Base-by-base conservation (phyloP, 1,284 basidiomycete species). In the Leccinum subrobustum region DNA sequence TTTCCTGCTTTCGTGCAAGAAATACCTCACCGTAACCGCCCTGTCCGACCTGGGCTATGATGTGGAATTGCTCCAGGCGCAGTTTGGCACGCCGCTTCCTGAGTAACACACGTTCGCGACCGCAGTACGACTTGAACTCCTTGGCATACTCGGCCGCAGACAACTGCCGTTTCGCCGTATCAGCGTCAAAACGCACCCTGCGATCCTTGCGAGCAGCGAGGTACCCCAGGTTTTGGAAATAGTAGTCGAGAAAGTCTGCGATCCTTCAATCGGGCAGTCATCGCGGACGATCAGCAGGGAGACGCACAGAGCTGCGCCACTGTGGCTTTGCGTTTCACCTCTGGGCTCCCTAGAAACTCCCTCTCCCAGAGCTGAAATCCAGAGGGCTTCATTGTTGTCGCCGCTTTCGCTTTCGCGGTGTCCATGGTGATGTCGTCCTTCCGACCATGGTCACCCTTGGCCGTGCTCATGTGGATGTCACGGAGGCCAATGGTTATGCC, bases 11-110 rank as follows among this genome's bases (percentile, higher is more conserved):
- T 52, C 95, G 81, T 4, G 96, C 95, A 48, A 98, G 81, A 73
- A 91, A 98, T 31, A 98, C 95, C 65, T 97, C 95, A 8, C 96
- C 96, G 76, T 97, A 98, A 2, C 95, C 95, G 20, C 95, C 96
- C 78, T 98, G 96, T 2, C 96, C 95, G 55, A 98, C 93, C 73
- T 98, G 96, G 1, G 94, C 93, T 67, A 98, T 95, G 74, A 97
- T 96, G 70, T 96, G 90, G 71, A 96, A 97, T 72, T 95, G 90
- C 61, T 97, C 91, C 42, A 97, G 85, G 63, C 87, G 84, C 57
- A 96, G 81, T 76, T 96, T 96, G 18, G 92, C 88, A 50, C 94
- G 83, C 20, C 95, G 85, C 67, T 92, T 89, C 57, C 95, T 83
- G n/a, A 98, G 82, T 3, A 96, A 73, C 3, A 95, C 94, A 35